These are phyloP conservation scores for Russula emetica DNA, from an alignment of 768 basidiomycete genomes.

Conservation along the genomic window DNA sequence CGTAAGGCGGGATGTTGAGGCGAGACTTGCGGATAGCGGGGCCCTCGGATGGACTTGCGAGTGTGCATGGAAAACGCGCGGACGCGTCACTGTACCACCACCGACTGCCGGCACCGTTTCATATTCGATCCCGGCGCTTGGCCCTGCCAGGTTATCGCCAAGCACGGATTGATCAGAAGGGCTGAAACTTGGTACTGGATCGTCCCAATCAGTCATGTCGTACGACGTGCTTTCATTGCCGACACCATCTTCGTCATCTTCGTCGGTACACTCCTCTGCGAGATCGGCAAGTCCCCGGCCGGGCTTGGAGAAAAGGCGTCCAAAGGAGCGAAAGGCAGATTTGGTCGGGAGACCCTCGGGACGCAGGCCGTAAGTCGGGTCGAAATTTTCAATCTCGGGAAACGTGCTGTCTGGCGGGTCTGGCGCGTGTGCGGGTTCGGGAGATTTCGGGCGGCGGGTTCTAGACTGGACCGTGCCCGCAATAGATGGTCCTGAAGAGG, in stretches of 20 bases:
- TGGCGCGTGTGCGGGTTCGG: constrained; percentile 32
- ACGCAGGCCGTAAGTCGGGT: constrained; percentile 93
- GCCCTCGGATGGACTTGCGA: constrained; percentile 56
- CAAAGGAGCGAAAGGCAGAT: constrained; percentile 74
- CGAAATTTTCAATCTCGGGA: constrained; percentile 79
- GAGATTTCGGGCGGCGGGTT: constrained; percentile 29
- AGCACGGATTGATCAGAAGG: constrained; percentile 42
- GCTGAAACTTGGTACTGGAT: constrained; percentile 45
- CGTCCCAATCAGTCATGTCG: constrained; percentile 70
- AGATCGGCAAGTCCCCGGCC: constrained; percentile 72
- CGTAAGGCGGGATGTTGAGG: constrained; percentile 25
- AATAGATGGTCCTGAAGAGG: constrained; percentile 19
- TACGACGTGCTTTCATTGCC: constrained; percentile 47
- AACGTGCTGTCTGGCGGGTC: constrained; percentile 37
- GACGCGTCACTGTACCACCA: constrained; percentile 81
- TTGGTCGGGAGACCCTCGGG: constrained; percentile 87
- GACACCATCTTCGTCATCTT: constrained; percentile 40
- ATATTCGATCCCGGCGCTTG: constrained; percentile 55
- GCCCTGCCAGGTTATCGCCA: constrained; percentile 34
- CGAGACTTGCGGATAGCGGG: constrained; percentile 31
- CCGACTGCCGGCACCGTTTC: constrained; percentile 91
- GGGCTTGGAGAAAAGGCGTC: constrained; percentile 62
- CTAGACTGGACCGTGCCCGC: constrained; percentile 18
- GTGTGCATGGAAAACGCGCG: constrained; percentile 81
- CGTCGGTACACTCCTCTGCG: constrained; percentile 55